Base-by-base conservation (phyloP, 805 yeast genomes). In the Ogataea zsoltii region DNA sequence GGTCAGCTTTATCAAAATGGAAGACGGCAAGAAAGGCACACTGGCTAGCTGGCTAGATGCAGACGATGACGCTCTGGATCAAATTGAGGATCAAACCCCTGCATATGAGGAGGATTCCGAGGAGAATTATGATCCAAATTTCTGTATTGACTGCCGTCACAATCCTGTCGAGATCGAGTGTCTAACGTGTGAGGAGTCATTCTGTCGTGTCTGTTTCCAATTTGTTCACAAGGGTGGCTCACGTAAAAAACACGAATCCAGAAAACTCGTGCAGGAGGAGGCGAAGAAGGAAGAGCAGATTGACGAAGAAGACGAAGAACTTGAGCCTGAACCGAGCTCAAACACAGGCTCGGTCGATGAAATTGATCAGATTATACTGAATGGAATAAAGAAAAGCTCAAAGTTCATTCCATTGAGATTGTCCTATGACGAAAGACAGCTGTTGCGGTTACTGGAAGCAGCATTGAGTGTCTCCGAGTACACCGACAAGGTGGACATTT, bases 401-500 rank as follows among this genome's bases (percentile, higher is more conserved):
- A 62, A 70, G 48, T 85, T 72, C 54, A 81, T 86, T 41, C 95
- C 95, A 13, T 60, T 86, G 72, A 74, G 95, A 51, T 70, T 86
- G 28, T 75, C 85, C 0, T 67, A 68, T 38, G 85, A 82, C 36
- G 95, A 86, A 61, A 75, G 95, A 51, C 85, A 83, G 61, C 62
- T 83, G 33, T 65, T 86, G 43, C 71, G 85, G 46, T 65, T 86
- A 33, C 66, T 85, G 34, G 90, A 86, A 52, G 90, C 94, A 1
- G 90, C 91, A 0, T 67, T 86, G 42, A 78, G 83, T 53, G 95
- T 86, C 10, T 81, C 88, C 13, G 92, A 86, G 55, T 86, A 86
- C 59, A 86, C 92, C 0, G 91, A 85, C 56, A 78, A 80, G 55
- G 89, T 86, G 34, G 95, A 86, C 61, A 80, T 86, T 31, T 62